phyloP scores from a whole-genome alignment of 1,284 basidiomycete genomes.

The Sporisorium iseilematis-ciliati region DNA sequence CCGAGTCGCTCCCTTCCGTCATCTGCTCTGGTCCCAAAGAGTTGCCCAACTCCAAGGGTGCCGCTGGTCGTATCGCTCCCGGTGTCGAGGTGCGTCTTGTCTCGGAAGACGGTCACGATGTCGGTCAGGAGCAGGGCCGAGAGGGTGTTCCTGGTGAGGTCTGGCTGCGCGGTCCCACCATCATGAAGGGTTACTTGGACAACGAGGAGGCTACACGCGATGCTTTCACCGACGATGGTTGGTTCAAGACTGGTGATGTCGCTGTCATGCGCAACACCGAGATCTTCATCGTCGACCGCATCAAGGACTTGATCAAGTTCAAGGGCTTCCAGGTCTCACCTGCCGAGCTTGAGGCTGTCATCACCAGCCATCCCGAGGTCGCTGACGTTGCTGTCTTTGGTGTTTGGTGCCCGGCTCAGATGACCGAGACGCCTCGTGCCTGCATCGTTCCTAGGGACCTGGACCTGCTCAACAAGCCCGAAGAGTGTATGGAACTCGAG shows the following conservation, averaged over 20 bases:
- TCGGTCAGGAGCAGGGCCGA: conserved; percentile 72
- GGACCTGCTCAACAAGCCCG: conserved; percentile 56
- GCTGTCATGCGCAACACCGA: conserved; percentile 56
- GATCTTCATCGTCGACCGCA: conserved; percentile 60
- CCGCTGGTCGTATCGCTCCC: conserved; percentile 79
- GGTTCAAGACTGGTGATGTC: conserved; percentile 61
- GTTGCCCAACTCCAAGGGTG: conserved; percentile 57
- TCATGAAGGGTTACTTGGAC: conserved; percentile 61
- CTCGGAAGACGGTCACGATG: conserved; percentile 71
- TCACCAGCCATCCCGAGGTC: conserved; percentile 47
- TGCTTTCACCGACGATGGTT: conserved; percentile 56
- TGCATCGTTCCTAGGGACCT: conserved; percentile 63
- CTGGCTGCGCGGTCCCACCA: conserved; percentile 41
- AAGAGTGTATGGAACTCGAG: conserved; percentile 60
- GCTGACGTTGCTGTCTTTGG: conserved; percentile 52
- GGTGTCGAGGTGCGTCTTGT: conserved; percentile 84
- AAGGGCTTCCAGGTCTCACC: conserved; percentile 62
- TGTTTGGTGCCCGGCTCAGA: conserved; percentile 39
- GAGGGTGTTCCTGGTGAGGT: conserved; percentile 69
- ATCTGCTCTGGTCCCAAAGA: conserved; percentile 66
- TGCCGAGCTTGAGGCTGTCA: conserved; percentile 56
- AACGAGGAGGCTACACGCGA: conserved; percentile 41
- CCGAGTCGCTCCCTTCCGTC: conserved; percentile 78
- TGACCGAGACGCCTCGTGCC: conserved; percentile 64
- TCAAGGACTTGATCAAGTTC: conserved; percentile 61